Evolutionary conservation across 1,284 basidiomycete genomes (phyloP).

Genomic region (Amylostereum areolatum): DNA sequence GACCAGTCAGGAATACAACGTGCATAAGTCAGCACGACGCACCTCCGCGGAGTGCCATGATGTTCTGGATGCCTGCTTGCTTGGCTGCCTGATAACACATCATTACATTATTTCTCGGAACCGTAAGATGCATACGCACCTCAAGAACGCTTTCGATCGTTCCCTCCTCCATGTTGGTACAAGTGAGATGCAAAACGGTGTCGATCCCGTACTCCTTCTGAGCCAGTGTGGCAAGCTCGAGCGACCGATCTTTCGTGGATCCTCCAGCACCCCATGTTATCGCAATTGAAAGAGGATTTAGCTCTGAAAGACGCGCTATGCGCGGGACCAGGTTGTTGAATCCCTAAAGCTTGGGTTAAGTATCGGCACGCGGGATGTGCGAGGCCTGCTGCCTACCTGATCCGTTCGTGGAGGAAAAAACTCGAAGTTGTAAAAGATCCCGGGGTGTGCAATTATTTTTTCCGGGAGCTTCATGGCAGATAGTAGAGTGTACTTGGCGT

Average conservation of each 20-base stretch:
- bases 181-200: conserved; percentile 93
- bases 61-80: conserved; percentile 80
- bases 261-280: conserved; percentile 99
- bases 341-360: conserved; percentile 42
- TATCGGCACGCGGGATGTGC: no score
- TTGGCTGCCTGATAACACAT: conserved; percentile 62
- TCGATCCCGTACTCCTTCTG: conserved; percentile 71
- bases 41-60: conserved; percentile 90
- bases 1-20: conserved; percentile 1
- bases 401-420: conserved; percentile 96
- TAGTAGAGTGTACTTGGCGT: no score
- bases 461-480: conserved; percentile 61
- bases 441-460: conserved; percentile 43
- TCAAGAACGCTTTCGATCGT: conserved; percentile 81
- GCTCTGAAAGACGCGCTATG: conserved; percentile 63
- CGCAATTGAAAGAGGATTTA: conserved; percentile 77
- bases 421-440: conserved; percentile 84
- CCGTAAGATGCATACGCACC: conserved; percentile 37
- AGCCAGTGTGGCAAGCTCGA: conserved; percentile 78
- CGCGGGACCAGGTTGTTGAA: conserved; percentile 83
- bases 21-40: conserved; percentile 13
- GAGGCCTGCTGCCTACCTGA: conserved; percentile 40
- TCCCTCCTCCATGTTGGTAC: conserved; percentile 93
- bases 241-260: conserved; percentile 79
- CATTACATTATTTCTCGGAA: not conserved